A percentile compares a stretch with the other conserved stretches of the same genome.
Evolutionary conservation across 164 flowering plant genomes (phyloP).

Genomic region (Buxus sempervirens): DNA sequence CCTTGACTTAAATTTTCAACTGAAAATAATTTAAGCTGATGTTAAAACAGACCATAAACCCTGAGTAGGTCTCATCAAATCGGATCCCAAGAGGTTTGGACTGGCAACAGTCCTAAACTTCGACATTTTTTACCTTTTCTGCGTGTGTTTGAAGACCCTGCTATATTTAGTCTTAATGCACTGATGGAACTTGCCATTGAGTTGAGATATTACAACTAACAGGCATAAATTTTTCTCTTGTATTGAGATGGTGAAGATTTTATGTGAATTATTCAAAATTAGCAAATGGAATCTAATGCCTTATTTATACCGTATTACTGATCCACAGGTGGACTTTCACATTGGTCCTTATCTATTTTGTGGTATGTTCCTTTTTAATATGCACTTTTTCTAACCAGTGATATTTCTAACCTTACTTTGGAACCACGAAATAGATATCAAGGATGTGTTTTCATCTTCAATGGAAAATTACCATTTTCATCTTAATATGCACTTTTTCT

Average conservation of each 20-base stretch:
- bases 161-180: neutral
- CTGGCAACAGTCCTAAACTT: no score
- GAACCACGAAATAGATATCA: neutral
- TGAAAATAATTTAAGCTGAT: no score
- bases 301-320: slow-evolving; percentile 6
- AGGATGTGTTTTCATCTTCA: neutral
- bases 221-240: neutral
- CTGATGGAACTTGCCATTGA: neutral
- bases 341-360: slow-evolving; percentile 64
- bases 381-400: neutral
- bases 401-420: neutral
- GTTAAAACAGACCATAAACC: no score
- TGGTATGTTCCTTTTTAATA: slow-evolving; percentile 38
- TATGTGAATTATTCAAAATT: neutral
- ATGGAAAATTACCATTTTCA: neutral
- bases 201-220: neutral
- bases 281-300: slow-evolving; percentile 1
- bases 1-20: no score
- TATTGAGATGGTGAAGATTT: neutral
- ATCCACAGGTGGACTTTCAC: slow-evolving; percentile 78
- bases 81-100: no score
- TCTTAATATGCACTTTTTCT: neutral
- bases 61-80: no score
- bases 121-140: no score
- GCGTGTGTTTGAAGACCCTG: neutral